phyloP scores from a whole-genome alignment of 768 basidiomycete genomes.

The Trametes cinnabarina region DNA sequence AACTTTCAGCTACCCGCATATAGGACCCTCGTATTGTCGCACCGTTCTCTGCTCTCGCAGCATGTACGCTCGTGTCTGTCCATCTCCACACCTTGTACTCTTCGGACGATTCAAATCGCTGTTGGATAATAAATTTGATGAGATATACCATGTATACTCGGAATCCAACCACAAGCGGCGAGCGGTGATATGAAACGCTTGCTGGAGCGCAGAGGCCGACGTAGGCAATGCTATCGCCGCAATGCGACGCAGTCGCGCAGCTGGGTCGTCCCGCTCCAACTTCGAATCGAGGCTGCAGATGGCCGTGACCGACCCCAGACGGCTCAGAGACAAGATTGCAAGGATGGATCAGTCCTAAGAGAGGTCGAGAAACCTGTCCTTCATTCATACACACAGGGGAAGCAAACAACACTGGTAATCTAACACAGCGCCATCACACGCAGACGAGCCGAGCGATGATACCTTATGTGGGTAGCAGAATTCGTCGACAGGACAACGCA shows the following conservation, averaged over 20 bases:
- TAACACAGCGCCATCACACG: slow-evolving; percentile 24
- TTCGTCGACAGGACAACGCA: slow-evolving; percentile 16
- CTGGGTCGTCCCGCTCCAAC: too few species aligned
- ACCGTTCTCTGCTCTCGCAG: slow-evolving; percentile 2
- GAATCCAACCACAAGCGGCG: too few species aligned
- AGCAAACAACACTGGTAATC: slow-evolving; percentile 22
- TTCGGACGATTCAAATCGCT: too few species aligned
- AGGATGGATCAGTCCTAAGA: background rate
- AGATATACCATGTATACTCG: background rate
- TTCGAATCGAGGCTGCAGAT: too few species aligned
- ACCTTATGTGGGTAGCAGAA: slow-evolving; percentile 16
- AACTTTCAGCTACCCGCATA: background rate
- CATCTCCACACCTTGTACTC: too few species aligned
- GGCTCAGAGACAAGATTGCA: too few species aligned
- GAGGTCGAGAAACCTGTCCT: background rate
- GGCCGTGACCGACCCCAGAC: too few species aligned
- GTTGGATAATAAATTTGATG: background rate
- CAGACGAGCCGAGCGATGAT: slow-evolving; percentile 14
- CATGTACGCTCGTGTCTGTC: background rate
- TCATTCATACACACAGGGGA: slow-evolving; percentile 14
- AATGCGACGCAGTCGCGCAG: too few species aligned
- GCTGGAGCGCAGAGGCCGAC: too few species aligned
- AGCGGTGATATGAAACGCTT: background rate
- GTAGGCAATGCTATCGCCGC: too few species aligned
- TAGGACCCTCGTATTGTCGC: background rate